Conservation (phyloP, 805 yeast species). For the Tetrapisispora iriomotensis region DNA sequence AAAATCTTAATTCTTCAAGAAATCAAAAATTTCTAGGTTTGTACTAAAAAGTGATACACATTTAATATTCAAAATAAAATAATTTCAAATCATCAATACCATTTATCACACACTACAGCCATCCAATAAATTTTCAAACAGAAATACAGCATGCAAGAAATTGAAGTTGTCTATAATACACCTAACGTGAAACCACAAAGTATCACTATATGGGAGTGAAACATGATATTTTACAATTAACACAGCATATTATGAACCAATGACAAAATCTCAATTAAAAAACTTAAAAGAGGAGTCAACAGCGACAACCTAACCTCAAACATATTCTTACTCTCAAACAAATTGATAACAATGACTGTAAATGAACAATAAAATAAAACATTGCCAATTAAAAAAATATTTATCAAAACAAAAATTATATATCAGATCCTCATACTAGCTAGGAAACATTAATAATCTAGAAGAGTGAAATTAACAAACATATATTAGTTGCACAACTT, state of each 20-base stretch:
- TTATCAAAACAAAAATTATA: background rate
- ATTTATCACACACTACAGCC: background rate
- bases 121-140: background rate
- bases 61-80: too few species aligned
- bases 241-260: slow-evolving; percentile 18
- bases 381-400: background rate
- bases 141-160: too few species aligned
- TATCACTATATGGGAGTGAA: slow-evolving; percentile 26
- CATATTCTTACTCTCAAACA: background rate
- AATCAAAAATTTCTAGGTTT: slow-evolving; percentile 3
- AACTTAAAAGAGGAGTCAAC: slow-evolving; percentile 3
- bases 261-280: slow-evolving; percentile 5
- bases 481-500: background rate
- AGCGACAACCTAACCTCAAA: background rate
- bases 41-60: too few species aligned
- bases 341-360: background rate
- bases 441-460: background rate
- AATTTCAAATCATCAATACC: background rate
- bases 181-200: slow-evolving; percentile 11
- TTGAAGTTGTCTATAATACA: slow-evolving; percentile 7
- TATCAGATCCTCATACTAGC: background rate
- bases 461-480: background rate
- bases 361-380: background rate
- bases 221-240: slow-evolving; percentile 13
- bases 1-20: background rate